Evolutionary conservation across 345 rosid genomes (phyloP).

Genomic region (Sisymbrium altissimum): DNA sequence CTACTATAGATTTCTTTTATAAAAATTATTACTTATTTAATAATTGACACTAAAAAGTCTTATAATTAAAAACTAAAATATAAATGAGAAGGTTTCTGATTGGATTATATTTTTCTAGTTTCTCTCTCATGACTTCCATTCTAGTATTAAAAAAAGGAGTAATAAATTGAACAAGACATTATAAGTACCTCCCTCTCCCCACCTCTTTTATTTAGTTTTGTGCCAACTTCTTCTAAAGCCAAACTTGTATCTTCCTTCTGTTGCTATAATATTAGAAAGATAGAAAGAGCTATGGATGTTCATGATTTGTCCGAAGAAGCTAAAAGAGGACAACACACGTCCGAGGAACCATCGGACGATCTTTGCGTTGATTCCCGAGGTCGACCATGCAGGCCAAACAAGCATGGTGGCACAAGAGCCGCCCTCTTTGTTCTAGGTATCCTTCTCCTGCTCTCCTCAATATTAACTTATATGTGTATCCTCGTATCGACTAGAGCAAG

Average conservation of each 20-base stretch:
- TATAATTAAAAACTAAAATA: neutral
- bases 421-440: slow-evolving; percentile 71
- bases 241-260: slow-evolving; percentile 12
- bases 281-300: slow-evolving; percentile 23
- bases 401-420: slow-evolving; percentile 70
- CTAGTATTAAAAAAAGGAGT: neutral
- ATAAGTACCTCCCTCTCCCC: slow-evolving; percentile 34
- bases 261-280: neutral
- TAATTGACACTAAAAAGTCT: neutral
- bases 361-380: slow-evolving; percentile 60
- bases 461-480: neutral
- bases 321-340: slow-evolving; percentile 24
- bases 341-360: slow-evolving; percentile 32
- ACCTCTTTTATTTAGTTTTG: slow-evolving; percentile 23
- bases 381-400: slow-evolving; percentile 48
- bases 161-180: slow-evolving; percentile 20
- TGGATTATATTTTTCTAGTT: slow-evolving; percentile 1
- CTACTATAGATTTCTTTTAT: neutral
- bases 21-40: neutral
- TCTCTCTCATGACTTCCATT: neutral
- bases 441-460: slow-evolving; percentile 6
- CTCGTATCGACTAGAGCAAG: neutral
- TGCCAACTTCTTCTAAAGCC: slow-evolving; percentile 25
- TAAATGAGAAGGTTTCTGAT: neutral
- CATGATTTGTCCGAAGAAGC: slow-evolving; percentile 33